Evolutionary conservation across 1,284 basidiomycete species (phyloP).

Genomic region (Mycosarcoma maydis): DNA sequence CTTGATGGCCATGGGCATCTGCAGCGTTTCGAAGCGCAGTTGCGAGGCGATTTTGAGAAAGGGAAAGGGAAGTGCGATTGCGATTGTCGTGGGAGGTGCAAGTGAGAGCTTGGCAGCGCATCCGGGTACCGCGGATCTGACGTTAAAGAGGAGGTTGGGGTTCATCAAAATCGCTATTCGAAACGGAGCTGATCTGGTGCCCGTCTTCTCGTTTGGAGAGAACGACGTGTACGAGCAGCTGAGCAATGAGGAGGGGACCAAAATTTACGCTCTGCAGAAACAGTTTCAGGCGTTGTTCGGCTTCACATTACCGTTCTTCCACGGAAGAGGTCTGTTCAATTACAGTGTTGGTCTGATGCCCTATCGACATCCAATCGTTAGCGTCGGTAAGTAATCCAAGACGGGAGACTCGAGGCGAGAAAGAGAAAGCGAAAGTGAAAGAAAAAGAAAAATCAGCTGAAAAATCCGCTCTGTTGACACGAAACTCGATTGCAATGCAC

Average conservation of each 20-base stretch:
- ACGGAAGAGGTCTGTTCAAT: slow-evolving; percentile 81
- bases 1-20: slow-evolving; percentile 78
- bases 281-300: slow-evolving; percentile 75
- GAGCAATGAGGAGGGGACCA: slow-evolving; percentile 90
- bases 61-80: slow-evolving; percentile 75
- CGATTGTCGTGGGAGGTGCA: slow-evolving; percentile 96
- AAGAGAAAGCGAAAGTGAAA: not conserved
- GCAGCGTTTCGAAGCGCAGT: slow-evolving; percentile 87
- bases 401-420: no score
- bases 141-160: slow-evolving; percentile 77
- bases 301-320: slow-evolving; percentile 94
- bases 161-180: slow-evolving; percentile 97
- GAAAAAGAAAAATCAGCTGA: not conserved
- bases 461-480: no score
- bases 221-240: slow-evolving; percentile 99
- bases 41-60: slow-evolving; percentile 84
- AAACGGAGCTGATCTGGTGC: slow-evolving; percentile 73
- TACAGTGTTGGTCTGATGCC: slow-evolving; percentile 79
- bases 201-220: slow-evolving; percentile 80
- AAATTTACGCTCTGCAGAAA: slow-evolving; percentile 73
- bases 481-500: not conserved
- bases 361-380: slow-evolving; percentile 91
- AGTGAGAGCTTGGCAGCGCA: slow-evolving; percentile 91
- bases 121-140: slow-evolving; percentile 93
- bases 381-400: slow-evolving; percentile 73